Conservation (phyloP, 2,329 filamentous ascomycete genomes). For the Cladorrhinum sp. region DNA sequence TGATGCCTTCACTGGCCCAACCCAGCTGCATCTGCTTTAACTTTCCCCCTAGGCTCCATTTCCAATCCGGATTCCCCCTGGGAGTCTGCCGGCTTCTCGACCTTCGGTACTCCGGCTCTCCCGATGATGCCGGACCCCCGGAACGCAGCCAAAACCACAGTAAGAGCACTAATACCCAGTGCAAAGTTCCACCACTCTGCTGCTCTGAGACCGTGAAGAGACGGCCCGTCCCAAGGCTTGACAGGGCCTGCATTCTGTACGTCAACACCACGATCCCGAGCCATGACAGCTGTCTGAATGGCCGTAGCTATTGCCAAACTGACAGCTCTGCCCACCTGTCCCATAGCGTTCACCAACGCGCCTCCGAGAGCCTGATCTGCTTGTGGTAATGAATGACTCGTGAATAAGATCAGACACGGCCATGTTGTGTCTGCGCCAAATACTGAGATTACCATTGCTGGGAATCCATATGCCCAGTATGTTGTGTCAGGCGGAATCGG, state of each 20-base stretch:
- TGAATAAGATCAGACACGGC: conserved; percentile 64
- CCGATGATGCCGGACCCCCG: conserved; percentile 53
- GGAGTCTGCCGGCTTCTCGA: not conserved
- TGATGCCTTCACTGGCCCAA: not conserved
- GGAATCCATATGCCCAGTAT: conserved; percentile 67
- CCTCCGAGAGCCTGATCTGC: conserved; percentile 67
- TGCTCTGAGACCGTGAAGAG: conserved; percentile 47
- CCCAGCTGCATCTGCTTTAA: not conserved
- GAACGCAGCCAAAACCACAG: conserved; percentile 47
- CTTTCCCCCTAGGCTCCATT: not conserved
- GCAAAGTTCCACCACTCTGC: conserved; percentile 53
- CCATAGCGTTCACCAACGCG: conserved; percentile 64
- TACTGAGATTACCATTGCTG: conserved; percentile 63
- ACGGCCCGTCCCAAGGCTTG: conserved; percentile 42
- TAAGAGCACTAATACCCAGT: conserved; percentile 42
- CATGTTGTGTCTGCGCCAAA: conserved; percentile 66
- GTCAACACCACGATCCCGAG: conserved; percentile 41
- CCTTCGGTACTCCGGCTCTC: conserved; percentile 30
- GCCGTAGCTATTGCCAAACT: conserved; percentile 63
- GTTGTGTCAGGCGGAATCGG: conserved; percentile 58
- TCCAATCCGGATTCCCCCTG: conserved; percentile 2
- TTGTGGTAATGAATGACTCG: conserved; percentile 57
- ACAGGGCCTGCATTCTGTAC: conserved; percentile 45
- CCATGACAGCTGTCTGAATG: conserved; percentile 61
- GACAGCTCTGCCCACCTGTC: conserved; percentile 64